These are phyloP conservation scores for Xanthoconium separans DNA, from an alignment of 1,284 basidiomycete species.

Conservation along the genomic window DNA sequence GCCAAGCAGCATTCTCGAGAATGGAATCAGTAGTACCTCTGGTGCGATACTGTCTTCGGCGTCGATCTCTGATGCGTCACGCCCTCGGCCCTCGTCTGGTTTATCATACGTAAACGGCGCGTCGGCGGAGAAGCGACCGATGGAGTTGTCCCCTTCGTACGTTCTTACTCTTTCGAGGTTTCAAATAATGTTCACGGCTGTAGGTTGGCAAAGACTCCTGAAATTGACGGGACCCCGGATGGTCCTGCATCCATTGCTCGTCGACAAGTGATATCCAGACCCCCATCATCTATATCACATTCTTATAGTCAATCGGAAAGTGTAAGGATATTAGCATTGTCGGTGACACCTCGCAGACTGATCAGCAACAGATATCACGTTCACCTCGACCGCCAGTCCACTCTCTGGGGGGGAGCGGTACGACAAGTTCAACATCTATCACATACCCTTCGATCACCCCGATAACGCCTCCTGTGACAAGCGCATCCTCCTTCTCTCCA, in stretches of 20 bases:
- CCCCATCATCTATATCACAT: constrained; percentile 41
- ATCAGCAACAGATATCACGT: constrained; percentile 23
- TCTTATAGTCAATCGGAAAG: constrained; percentile 43
- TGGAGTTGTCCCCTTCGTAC: constrained; percentile 22
- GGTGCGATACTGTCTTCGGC: constrained; percentile 21
- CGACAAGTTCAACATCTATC: constrained; percentile 33
- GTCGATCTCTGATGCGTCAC: constrained; percentile 25
- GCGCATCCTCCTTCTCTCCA: constrained; percentile 36
- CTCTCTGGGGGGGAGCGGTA: constrained; percentile 31
- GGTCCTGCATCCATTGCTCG: constrained; percentile 33
- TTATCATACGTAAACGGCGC: constrained; percentile 18
- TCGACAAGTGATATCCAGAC: constrained; percentile 37
- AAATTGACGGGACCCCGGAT: constrained; percentile 23
- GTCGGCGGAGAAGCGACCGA: constrained; percentile 15
- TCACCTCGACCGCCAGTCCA: constrained; percentile 34
- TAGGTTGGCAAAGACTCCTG: constrained; percentile 21
- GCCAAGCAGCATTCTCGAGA: constrained; percentile 25
- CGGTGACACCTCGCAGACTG: constrained; percentile 7
- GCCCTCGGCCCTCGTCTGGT: constrained; percentile 10
- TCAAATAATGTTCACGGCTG: constrained; percentile 13
- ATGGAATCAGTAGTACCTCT: constrained; percentile 29
- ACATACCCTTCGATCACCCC: constrained; percentile 44
- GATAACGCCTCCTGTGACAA: constrained; percentile 34
- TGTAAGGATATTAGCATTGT: constrained; percentile 31
- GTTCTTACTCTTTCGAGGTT: constrained; percentile 6